Evolutionary conservation across 345 rosid species (phyloP).

Genomic region (Populus simonii): DNA sequence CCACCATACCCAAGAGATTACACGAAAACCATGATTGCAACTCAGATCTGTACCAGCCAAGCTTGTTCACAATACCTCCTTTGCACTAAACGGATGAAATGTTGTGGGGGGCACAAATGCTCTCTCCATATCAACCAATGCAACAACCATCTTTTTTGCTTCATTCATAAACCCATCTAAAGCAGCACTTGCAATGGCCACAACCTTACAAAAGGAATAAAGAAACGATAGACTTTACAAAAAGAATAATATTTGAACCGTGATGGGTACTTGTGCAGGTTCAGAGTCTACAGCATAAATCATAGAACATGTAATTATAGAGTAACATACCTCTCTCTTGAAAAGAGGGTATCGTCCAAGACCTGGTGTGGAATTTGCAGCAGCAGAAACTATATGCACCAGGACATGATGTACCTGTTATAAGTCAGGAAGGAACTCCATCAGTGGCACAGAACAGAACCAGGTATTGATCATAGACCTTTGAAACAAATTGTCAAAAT

Average conservation of each 20-base stretch:
- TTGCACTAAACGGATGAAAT: slow-evolving; percentile 94
- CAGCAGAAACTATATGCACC: slow-evolving; percentile 79
- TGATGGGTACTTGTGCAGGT: neutral
- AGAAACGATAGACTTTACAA: neutral
- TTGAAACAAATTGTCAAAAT: neutral
- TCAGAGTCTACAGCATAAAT: neutral
- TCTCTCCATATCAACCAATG: slow-evolving; percentile 98
- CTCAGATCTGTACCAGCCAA: neutral
- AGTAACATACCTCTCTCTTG: slow-evolving; percentile 72
- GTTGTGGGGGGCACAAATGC: slow-evolving; percentile 99
- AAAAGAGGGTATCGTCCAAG: slow-evolving; percentile 97
- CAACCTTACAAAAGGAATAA: slow-evolving; percentile 46
- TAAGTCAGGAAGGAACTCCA: neutral
- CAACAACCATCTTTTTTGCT: slow-evolving; percentile 94
- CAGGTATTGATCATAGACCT: neutral
- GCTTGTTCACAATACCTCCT: slow-evolving; percentile 54
- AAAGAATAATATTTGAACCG: neutral
- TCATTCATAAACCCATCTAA: slow-evolving; percentile 89
- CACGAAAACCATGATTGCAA: neutral
- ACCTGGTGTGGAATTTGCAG: slow-evolving; percentile 94
- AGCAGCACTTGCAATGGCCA: slow-evolving; percentile 85
- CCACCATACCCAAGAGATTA: neutral
- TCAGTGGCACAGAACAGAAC: neutral
- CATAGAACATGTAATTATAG: neutral
- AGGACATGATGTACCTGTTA: slow-evolving; percentile 87